phyloP scores from a whole-genome alignment of 2,329 filamentous ascomycete species.

The Diaporthe ilicicola region DNA sequence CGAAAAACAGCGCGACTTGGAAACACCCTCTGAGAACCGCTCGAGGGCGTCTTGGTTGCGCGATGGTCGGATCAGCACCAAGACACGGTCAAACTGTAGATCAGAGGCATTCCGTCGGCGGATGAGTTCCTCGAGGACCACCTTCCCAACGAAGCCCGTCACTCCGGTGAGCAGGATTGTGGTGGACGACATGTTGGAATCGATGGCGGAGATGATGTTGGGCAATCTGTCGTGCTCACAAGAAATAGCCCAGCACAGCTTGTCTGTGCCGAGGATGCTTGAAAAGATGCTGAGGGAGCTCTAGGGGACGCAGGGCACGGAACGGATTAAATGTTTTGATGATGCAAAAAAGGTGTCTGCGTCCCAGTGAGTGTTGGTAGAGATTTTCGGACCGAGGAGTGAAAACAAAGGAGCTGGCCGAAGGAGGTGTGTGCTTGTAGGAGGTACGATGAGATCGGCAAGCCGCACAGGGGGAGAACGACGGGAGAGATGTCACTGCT shows the following conservation, averaged over 20 bases:
- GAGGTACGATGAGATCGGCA: background rate
- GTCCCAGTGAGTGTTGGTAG: background rate
- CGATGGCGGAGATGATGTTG: background rate
- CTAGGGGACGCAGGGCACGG: slow-evolving; percentile 17
- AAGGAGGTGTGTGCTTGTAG: background rate
- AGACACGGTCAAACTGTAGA: slow-evolving; percentile 23
- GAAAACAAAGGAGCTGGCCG: background rate
- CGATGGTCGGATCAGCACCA: slow-evolving; percentile 24
- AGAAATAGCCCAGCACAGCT: no score
- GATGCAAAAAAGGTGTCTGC: background rate
- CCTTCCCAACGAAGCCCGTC: slow-evolving; percentile 35
- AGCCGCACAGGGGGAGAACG: background rate
- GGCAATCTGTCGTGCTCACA: background rate
- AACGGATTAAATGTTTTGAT: background rate
- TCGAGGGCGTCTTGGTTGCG: slow-evolving; percentile 9
- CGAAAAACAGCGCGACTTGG: slow-evolving; percentile 29
- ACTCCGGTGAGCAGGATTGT: slow-evolving; percentile 33
- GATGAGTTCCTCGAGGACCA: slow-evolving; percentile 33
- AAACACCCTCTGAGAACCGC: slow-evolving; percentile 19
- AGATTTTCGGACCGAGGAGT: background rate
- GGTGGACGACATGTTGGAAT: background rate
- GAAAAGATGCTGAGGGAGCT: background rate
- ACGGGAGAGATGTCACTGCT: background rate
- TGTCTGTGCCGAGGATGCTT: background rate
- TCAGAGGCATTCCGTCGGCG: slow-evolving; percentile 1